A percentile compares a stretch with the other conserved stretches of the same genome.
Conservation (phyloP, 345 rosid species). For the Hibiscus syriacus region DNA sequence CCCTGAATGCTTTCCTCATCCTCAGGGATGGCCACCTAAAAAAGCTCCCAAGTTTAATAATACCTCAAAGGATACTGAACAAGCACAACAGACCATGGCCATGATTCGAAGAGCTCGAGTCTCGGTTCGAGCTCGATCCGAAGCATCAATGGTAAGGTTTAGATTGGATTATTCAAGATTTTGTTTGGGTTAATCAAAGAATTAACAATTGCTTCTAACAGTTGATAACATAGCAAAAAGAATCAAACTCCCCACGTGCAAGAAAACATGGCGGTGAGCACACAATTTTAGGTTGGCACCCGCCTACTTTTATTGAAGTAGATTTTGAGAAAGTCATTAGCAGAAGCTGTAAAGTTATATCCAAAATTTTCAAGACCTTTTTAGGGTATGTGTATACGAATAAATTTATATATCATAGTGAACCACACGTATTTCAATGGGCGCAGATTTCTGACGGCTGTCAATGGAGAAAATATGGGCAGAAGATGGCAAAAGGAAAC, state of each 20-base stretch:
- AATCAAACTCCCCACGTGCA: conserved; percentile 2
- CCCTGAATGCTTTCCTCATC: conserved; percentile 16
- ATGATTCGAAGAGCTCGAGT: conserved; percentile 57
- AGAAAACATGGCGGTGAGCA: conserved; percentile 4
- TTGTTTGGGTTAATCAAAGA: not conserved
- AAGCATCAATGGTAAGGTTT: conserved; percentile 44
- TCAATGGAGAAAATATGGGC: conserved; percentile 99
- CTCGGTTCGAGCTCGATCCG: conserved; percentile 62
- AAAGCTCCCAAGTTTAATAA: conserved; percentile 15
- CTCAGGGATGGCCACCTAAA: conserved; percentile 9
- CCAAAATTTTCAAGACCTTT: not conserved
- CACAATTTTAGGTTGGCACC: conserved; percentile 13
- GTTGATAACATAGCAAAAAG: not conserved
- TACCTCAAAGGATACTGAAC: conserved; percentile 10
- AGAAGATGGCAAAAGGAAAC: conserved; percentile 97
- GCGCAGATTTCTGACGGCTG: conserved; percentile 77
- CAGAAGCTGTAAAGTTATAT: not conserved
- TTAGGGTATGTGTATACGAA: too few species aligned
- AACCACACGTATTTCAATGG: not conserved
- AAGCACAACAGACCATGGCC: conserved; percentile 19
- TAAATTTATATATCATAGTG: too few species aligned
- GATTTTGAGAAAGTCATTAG: conserved; percentile 3
- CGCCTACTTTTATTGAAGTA: conserved; percentile 26
- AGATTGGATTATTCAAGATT: not conserved
- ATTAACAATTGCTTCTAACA: conserved; percentile 1